Percentiles rank a stretch among this genome's conserved stretches.
These are phyloP conservation scores for Claviceps pazoutovae DNA, from an alignment of 2,329 filamentous ascomycete species.

Conservation along the genomic window DNA sequence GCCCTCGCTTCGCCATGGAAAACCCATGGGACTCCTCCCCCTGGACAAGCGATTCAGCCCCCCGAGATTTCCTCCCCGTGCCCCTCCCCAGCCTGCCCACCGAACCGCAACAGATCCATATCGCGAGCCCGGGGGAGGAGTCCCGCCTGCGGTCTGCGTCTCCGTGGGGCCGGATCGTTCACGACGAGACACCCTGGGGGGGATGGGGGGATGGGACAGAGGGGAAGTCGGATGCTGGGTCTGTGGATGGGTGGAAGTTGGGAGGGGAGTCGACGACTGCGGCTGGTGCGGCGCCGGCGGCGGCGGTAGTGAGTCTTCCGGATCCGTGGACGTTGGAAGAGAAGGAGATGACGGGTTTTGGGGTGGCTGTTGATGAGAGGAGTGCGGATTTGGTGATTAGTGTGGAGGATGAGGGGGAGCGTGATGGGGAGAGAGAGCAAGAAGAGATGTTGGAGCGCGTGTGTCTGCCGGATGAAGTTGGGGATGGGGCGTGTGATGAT, in stretches of 20 bases:
- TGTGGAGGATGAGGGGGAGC: slow-evolving; percentile 10
- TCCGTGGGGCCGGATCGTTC: slow-evolving; percentile 12
- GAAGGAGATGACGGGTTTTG: slow-evolving; percentile 4
- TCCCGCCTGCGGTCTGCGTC: slow-evolving; percentile 9
- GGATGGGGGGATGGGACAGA: slow-evolving; percentile 20
- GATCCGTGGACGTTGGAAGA: slow-evolving; percentile 12
- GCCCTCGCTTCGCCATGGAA: slow-evolving; percentile 32
- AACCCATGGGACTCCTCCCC: slow-evolving; percentile 47
- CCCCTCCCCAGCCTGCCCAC: slow-evolving; percentile 18
- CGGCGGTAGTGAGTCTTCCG: slow-evolving; percentile 15
- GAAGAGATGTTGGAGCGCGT: neutral
- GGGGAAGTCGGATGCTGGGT: slow-evolving; percentile 12
- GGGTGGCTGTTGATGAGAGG: slow-evolving; percentile 7
- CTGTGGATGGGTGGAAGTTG: slow-evolving; percentile 15
- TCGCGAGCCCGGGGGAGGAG: slow-evolving; percentile 12
- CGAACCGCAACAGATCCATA: slow-evolving; percentile 19
- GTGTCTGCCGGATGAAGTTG: neutral
- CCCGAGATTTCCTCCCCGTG: slow-evolving; percentile 3
- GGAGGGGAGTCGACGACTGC: neutral
- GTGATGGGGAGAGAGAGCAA: neutral
- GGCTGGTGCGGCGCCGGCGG: neutral
- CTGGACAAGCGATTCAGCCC: slow-evolving; percentile 32
- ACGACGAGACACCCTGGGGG: slow-evolving; percentile 22
- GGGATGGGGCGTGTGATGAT: neutral
- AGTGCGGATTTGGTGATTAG: slow-evolving; percentile 18